These are phyloP conservation scores for Quercus agrifolia DNA, from an alignment of 306 rosid species.

Conservation along the genomic window DNA sequence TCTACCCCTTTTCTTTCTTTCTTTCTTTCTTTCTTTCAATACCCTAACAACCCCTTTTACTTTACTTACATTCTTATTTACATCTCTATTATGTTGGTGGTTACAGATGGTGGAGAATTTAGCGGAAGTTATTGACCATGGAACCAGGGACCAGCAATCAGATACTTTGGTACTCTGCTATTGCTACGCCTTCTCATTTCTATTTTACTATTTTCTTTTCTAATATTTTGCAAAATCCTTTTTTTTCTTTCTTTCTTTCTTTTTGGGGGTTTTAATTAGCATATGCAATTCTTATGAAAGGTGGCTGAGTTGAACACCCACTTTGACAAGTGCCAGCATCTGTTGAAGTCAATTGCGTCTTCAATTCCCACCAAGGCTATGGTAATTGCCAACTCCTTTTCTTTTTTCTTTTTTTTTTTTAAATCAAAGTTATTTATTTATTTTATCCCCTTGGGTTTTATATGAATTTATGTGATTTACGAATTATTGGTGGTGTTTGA, in stretches of 20 bases:
- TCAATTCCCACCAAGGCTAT: slow-evolving; percentile 74
- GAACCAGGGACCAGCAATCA: slow-evolving; percentile 74
- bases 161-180: slow-evolving; percentile 64
- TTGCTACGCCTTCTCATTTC: too few species aligned
- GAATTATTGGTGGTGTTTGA: too few species aligned
- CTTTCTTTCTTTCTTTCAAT: neutral
- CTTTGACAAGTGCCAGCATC: slow-evolving; percentile 87
- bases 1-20: slow-evolving; percentile 15
- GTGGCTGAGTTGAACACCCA: slow-evolving; percentile 72
- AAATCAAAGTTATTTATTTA: too few species aligned
- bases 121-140: slow-evolving; percentile 69
- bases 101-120: slow-evolving; percentile 82
- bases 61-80: neutral
- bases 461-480: neutral
- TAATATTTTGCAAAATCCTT: neutral
- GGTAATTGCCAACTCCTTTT: slow-evolving; percentile 31
- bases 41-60: slow-evolving; percentile 8
- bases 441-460: neutral
- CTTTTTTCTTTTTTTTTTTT: too few species aligned
- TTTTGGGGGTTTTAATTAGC: neutral
- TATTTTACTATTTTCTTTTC: neutral
- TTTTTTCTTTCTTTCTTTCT: neutral
- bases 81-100: neutral
- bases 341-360: slow-evolving; percentile 78
- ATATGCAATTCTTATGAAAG: slow-evolving; percentile 33